phyloP scores from a whole-genome alignment of 208 protist genomes.

The Naegleria gruberi region DNA sequence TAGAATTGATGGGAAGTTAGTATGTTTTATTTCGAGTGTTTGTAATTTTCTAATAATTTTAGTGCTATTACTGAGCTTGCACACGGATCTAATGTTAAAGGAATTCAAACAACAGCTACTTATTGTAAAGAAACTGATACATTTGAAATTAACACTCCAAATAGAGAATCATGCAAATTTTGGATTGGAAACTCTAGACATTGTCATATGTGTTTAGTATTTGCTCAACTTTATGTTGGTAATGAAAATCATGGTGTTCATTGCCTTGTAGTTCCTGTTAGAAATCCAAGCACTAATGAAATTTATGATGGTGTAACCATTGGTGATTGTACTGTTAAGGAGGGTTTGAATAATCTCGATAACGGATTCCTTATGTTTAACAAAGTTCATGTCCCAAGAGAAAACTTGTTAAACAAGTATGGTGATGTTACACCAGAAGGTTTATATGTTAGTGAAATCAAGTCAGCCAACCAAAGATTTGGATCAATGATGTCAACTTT shows the following conservation, averaged over 20 bases:
- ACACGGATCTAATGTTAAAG: conserved; percentile 42
- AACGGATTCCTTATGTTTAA: conserved; percentile 33
- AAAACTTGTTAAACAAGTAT: conserved; percentile 30
- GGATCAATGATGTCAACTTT: background rate
- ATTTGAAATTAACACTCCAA: conserved; percentile 32
- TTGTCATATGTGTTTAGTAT: conserved; percentile 18
- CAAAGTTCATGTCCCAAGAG: conserved; percentile 26
- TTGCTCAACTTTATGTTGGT: conserved; percentile 25
- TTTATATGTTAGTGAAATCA: background rate
- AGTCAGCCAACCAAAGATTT: background rate
- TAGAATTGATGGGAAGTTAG: background rate
- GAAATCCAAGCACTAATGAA: conserved; percentile 14
- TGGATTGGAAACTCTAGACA: conserved; percentile 31
- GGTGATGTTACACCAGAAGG: conserved; percentile 21
- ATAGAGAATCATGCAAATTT: conserved; percentile 22
- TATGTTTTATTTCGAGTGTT: background rate
- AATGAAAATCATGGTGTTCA: conserved; percentile 15
- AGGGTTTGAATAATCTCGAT: conserved; percentile 13
- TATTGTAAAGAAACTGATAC: conserved; percentile 29
- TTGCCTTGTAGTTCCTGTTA: conserved; percentile 23
- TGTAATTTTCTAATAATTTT: background rate
- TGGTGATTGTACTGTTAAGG: conserved; percentile 19
- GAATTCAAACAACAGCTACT: conserved; percentile 37
- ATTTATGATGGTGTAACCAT: conserved; percentile 6
- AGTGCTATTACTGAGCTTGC: conserved; percentile 40